phyloP scores from a whole-genome alignment of 192 early-diverging fungal species.

The Obelidium mucronatum region DNA sequence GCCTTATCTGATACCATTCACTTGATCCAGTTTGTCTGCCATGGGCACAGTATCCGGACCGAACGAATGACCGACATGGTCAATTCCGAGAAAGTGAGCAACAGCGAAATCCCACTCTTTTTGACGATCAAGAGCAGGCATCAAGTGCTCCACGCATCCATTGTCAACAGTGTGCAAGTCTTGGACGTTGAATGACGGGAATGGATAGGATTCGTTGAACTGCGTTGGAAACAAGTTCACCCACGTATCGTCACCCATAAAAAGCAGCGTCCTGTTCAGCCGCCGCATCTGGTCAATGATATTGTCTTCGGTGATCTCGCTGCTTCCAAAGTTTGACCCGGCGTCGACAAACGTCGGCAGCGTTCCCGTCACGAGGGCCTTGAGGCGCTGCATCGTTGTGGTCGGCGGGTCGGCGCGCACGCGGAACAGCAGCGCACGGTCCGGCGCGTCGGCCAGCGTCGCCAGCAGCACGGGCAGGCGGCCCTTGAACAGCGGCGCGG shows the following conservation, averaged over 20 bases:
- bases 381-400: constrained; percentile 68
- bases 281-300: constrained; percentile 51
- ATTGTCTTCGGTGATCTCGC: constrained; percentile 62
- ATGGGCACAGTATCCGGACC: constrained; percentile 88
- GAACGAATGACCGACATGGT: constrained; percentile 94
- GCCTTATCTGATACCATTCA: constrained; percentile 79
- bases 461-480: constrained; percentile 52
- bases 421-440: constrained; percentile 48
- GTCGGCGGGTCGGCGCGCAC: constrained; percentile 67
- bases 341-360: constrained; percentile 65
- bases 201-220: constrained; percentile 59
- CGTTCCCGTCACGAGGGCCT: constrained; percentile 66
- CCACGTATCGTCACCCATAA: constrained; percentile 98
- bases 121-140: constrained; percentile 42
- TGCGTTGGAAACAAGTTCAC: constrained; percentile 79
- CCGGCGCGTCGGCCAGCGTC: constrained; percentile 34
- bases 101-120: constrained; percentile 79
- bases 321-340: constrained; percentile 64
- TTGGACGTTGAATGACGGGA: constrained; percentile 68
- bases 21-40: constrained; percentile 83
- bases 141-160: constrained; percentile 73
- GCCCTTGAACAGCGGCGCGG: constrained; percentile 45
- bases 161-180: constrained; percentile 96
- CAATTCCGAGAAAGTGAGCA: constrained; percentile 94
- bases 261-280: constrained; percentile 47